phyloP scores from a whole-genome alignment of 441 rosid genomes.

The Syzygium syzygioides region DNA sequence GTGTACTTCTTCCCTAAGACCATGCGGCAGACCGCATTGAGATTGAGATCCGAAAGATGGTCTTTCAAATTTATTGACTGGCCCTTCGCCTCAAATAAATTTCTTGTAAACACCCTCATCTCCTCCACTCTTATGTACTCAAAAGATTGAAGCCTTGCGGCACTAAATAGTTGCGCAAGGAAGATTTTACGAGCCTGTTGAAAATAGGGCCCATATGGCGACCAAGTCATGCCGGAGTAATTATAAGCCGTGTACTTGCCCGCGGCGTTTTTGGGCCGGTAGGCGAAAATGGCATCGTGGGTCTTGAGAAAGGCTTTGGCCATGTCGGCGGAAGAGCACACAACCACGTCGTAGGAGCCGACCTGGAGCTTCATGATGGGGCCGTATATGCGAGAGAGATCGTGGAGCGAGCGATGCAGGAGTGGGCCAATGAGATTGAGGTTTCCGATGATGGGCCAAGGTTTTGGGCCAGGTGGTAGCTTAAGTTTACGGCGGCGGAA shows the following conservation, averaged over 20 bases:
- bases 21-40: constrained; percentile 22
- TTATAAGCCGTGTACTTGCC: constrained; percentile 36
- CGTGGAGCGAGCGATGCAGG: constrained; percentile 1
- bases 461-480: constrained; percentile 5
- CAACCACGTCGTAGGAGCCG: constrained; percentile 24
- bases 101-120: constrained; percentile 1
- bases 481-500: background rate
- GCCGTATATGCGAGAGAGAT: background rate
- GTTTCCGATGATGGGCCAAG: constrained; percentile 13
- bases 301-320: constrained; percentile 20
- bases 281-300: constrained; percentile 23
- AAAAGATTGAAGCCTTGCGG: constrained; percentile 30
- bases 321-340: constrained; percentile 23
- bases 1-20: constrained; percentile 30
- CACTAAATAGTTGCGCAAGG: constrained; percentile 18
- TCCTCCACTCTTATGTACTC: constrained; percentile 41
- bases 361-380: constrained; percentile 29
- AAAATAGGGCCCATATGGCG: constrained; percentile 36
- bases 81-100: background rate
- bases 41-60: constrained; percentile 14
- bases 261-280: constrained; percentile 22
- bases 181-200: constrained; percentile 31
- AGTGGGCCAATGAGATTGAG: constrained; percentile 1
- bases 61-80: constrained; percentile 16
- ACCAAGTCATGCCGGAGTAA: constrained; percentile 27